These are phyloP conservation scores for Chaetoscypha palmicola DNA, from an alignment of 2,329 filamentous ascomycete species.

Conservation along the genomic window DNA sequence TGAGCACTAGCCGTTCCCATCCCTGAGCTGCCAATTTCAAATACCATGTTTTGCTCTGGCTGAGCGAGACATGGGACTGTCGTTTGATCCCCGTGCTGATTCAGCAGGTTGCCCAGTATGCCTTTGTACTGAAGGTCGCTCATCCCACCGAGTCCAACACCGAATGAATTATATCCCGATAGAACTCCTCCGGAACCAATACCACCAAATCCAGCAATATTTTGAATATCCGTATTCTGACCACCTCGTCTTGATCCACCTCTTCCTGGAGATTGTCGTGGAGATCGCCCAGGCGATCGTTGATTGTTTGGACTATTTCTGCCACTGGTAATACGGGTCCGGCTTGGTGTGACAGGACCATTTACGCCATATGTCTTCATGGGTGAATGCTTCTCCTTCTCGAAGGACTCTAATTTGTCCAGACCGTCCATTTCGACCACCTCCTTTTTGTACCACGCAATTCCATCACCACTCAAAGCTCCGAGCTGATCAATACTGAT, in stretches of 20 bases:
- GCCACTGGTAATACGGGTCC: background rate
- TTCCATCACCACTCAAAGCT: slow-evolving; percentile 1
- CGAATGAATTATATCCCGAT: background rate
- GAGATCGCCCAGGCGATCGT: background rate
- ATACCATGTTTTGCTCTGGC: background rate
- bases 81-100: background rate
- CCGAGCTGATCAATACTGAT: background rate
- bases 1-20: background rate
- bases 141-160: background rate
- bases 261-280: background rate
- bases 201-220: background rate
- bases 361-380: slow-evolving; percentile 3
- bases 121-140: background rate
- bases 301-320: background rate
- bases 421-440: slow-evolving; percentile 1
- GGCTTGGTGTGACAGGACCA: background rate
- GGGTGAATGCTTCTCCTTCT: slow-evolving; percentile 1
- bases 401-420: slow-evolving; percentile 2
- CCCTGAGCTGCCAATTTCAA: background rate
- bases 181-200: background rate
- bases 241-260: background rate
- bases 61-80: background rate
- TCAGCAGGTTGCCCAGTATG: background rate
- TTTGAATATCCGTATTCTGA: background rate
- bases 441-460: slow-evolving; percentile 7